Evolutionary conservation across 2,329 filamentous ascomycete genomes (phyloP).

Genomic region (Fusarium zealandicum): DNA sequence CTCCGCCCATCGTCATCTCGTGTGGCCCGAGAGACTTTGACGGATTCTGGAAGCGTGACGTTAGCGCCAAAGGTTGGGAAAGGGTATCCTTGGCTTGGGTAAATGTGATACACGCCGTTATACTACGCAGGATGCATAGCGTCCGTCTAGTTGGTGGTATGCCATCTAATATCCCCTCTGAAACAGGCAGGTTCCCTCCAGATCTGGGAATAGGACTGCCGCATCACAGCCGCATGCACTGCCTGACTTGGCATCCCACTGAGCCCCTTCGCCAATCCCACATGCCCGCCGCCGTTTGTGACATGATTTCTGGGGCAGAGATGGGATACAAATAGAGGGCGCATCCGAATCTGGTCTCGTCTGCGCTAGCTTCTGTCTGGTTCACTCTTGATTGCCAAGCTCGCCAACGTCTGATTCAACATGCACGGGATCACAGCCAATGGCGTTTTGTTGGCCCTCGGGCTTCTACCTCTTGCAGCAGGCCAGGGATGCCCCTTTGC

Average conservation of each 20-base stretch:
- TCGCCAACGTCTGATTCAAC: not conserved
- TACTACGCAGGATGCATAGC: not conserved
- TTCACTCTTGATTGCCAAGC: not conserved
- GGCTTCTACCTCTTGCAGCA: conserved; percentile 26
- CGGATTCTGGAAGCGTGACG: conserved; percentile 1
- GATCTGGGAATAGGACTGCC: conserved; percentile 16
- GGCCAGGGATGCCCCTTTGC: conserved; percentile 31
- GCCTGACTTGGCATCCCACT: conserved; percentile 15
- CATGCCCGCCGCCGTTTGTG: conserved; percentile 23
- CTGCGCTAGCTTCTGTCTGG: not conserved
- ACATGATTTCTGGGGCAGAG: not conserved
- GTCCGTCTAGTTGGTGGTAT: not conserved
- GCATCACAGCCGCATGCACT: conserved; percentile 15
- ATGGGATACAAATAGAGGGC: not conserved
- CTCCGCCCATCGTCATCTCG: conserved; percentile 30
- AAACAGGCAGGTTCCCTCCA: conserved; percentile 14
- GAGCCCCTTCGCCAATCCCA: too few species aligned
- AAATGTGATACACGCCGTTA: conserved; percentile 4
- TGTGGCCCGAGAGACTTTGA: not conserved
- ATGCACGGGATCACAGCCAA: conserved; percentile 26
- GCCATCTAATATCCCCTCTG: not conserved
- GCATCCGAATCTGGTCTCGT: not conserved
- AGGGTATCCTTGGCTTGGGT: conserved; percentile 5
- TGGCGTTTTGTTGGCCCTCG: conserved; percentile 31
- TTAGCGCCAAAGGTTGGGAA: not conserved